phyloP scores from a whole-genome alignment of 1,284 basidiomycete genomes.

The Cronartium quercuum region DNA sequence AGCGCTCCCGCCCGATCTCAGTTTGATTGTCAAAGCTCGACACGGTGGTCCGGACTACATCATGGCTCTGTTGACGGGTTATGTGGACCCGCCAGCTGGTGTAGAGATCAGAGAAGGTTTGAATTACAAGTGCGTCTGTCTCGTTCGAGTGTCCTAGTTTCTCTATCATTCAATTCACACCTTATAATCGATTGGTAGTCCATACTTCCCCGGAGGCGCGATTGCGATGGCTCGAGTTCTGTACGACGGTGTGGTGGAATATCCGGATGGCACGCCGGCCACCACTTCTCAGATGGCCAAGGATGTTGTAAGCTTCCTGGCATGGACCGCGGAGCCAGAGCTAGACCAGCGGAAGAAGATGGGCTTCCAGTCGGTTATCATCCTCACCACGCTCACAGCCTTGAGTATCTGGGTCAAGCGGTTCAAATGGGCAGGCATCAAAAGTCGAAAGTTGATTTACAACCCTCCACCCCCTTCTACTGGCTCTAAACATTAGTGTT shows the following conservation, averaged over 20 bases:
- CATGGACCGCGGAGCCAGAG: slow-evolving; percentile 72
- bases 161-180: not conserved
- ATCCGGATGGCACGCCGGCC: slow-evolving; percentile 90
- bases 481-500: slow-evolving; percentile 18
- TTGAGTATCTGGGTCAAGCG: slow-evolving; percentile 82
- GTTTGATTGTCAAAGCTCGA: slow-evolving; percentile 94
- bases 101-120: slow-evolving; percentile 92
- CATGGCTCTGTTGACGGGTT: slow-evolving; percentile 93
- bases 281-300: slow-evolving; percentile 99
- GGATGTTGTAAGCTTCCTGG: slow-evolving; percentile 91
- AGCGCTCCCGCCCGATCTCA: slow-evolving; percentile 93
- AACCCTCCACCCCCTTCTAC: slow-evolving; percentile 25
- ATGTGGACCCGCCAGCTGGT: slow-evolving; percentile 92
- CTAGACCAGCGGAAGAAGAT: slow-evolving; percentile 96
- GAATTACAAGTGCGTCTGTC: slow-evolving; percentile 76
- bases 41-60: slow-evolving; percentile 98
- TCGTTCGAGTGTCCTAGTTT: not conserved
- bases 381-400: slow-evolving; percentile 75
- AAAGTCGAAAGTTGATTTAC: slow-evolving; percentile 71
- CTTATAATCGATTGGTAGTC: slow-evolving; percentile 11
- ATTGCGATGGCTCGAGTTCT: slow-evolving; percentile 98
- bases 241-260: slow-evolving; percentile 88
- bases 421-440: slow-evolving; percentile 87
- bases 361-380: slow-evolving; percentile 64
- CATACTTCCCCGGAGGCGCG: slow-evolving; percentile 90